These are phyloP conservation scores for Chloris gayana DNA, from an alignment of 176 grass and related monocot species.

Conservation along the genomic window DNA sequence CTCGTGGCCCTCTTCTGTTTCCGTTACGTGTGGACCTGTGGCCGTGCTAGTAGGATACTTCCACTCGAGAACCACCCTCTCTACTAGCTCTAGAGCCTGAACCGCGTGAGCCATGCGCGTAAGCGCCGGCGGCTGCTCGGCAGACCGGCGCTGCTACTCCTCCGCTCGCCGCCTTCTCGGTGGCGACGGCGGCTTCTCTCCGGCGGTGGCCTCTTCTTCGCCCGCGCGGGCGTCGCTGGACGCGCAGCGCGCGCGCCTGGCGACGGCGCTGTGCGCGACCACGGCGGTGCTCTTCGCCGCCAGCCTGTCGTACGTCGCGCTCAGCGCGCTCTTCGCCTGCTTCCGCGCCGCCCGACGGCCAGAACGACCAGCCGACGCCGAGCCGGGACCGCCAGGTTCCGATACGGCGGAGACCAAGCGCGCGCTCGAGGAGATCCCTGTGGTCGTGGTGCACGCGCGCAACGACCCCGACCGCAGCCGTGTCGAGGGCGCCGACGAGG, in stretches of 20 bases:
- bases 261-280: background rate
- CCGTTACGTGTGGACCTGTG: background rate
- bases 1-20: background rate
- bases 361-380: background rate
- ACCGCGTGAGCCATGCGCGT: slow-evolving; percentile 1
- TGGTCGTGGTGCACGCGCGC: background rate
- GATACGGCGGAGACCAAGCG: slow-evolving; percentile 27
- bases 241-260: slow-evolving; percentile 35
- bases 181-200: background rate
- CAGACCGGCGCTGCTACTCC: background rate
- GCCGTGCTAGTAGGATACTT: background rate
- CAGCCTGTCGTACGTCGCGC: slow-evolving; percentile 26
- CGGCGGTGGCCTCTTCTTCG: too few species aligned
- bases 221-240: background rate
- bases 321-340: slow-evolving; percentile 36
- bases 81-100: background rate
- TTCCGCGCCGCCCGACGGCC: background rate
- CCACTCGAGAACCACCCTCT: too few species aligned
- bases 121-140: background rate
- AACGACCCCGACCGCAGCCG: too few species aligned
- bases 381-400: too few species aligned
- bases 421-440: slow-evolving; percentile 36
- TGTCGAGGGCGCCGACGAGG: background rate
- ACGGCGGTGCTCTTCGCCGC: slow-evolving; percentile 23
- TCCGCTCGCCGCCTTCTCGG: background rate